phyloP scores from a whole-genome alignment of 371 early-diverging fungal species.

The Syncephalastrum sp. region DNA sequence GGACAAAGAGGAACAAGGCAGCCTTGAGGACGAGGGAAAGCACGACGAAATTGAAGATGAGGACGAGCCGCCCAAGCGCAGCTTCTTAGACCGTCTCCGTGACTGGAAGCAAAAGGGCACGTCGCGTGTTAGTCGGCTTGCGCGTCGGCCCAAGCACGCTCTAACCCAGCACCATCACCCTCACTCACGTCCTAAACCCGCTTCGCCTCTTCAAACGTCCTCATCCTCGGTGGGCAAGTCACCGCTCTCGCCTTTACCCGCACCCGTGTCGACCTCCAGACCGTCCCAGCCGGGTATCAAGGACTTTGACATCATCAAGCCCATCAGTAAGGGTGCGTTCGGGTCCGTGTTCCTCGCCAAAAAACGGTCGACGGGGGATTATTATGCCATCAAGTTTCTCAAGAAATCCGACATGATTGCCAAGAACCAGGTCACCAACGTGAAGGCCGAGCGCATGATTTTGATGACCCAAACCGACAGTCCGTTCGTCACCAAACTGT shows the following conservation, averaged over 20 bases:
- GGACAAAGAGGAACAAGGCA: background rate
- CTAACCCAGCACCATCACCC: background rate
- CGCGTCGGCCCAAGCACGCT: too few relatives aligned
- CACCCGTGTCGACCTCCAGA: slow-evolving; percentile 30
- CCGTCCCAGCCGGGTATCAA: slow-evolving; percentile 75
- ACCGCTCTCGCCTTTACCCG: slow-evolving; percentile 49
- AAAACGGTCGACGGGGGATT: slow-evolving; percentile 82
- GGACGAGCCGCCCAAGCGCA: background rate
- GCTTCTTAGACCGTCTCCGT: background rate
- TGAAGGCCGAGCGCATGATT: slow-evolving; percentile 87
- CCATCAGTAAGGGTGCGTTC: slow-evolving; percentile 91
- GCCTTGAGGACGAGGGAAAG: background rate
- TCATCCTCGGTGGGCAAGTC: slow-evolving; percentile 20
- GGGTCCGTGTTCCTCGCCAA: slow-evolving; percentile 88
- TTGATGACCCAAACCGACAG: slow-evolving; percentile 83
- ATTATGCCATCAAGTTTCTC: slow-evolving; percentile 88
- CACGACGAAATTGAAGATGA: background rate
- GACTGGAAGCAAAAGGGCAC: too few relatives aligned
- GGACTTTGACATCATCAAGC: slow-evolving; percentile 91
- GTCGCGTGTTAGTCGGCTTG: too few relatives aligned
- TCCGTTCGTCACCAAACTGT: slow-evolving; percentile 93
- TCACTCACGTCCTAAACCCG: too few relatives aligned
- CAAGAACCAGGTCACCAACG: slow-evolving; percentile 90
- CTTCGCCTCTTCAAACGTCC: too few relatives aligned
- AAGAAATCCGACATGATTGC: slow-evolving; percentile 90